Evolutionary conservation across 2,329 filamentous ascomycete species (phyloP), one percentile per base, ranked within the genome.

Genomic region (Lasiodiplodia sp.): DNA sequence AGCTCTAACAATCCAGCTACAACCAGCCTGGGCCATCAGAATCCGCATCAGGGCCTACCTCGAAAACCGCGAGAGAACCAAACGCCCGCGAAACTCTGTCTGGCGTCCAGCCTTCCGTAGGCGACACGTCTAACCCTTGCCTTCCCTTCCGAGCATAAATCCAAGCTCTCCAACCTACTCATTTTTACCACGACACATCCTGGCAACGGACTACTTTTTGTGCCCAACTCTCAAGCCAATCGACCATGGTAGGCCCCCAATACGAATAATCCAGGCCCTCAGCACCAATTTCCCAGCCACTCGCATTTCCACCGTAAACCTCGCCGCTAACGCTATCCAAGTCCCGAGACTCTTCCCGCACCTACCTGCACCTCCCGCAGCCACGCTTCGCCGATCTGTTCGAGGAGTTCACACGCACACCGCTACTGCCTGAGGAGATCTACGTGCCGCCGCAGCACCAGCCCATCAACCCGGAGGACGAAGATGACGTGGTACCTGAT

Each of bases 401-500:
- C 73, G 92, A 95, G 73, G 82, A 82, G 71, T 85, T 85, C 76
- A 83, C 81, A 5, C 78, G 77, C 56, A 57, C 70, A n/a, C 77
- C 78, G 63, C 75, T 81, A 4, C 74, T 77, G 4, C 78, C 81
- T 70, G 92, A 96, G 81, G 91, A 94, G 68, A 92, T 96, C 77
- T 92, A 92, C 79, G 91, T 96, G n/a, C 88, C 91, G 40, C 88
- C 89, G 8, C 88, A 93, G 71, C 88, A 94, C 77, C 92, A 93
- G 78, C 93, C 92, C 51, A 86, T 94, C 76, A 95, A 96, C 77
- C 92, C 93, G 0, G 92, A 96, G 79, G 92, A 96, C 78, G 92
- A 96, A 80, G 93, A 96, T 76, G 92, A 96, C 75, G 91, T 96
- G 4, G 92, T 96, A 4, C 92, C 93, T 0, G 92, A 96, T 79